Evolutionary conservation across 179 eudicot genomes (phyloP).

Genomic region (Camellia oleifera): DNA sequence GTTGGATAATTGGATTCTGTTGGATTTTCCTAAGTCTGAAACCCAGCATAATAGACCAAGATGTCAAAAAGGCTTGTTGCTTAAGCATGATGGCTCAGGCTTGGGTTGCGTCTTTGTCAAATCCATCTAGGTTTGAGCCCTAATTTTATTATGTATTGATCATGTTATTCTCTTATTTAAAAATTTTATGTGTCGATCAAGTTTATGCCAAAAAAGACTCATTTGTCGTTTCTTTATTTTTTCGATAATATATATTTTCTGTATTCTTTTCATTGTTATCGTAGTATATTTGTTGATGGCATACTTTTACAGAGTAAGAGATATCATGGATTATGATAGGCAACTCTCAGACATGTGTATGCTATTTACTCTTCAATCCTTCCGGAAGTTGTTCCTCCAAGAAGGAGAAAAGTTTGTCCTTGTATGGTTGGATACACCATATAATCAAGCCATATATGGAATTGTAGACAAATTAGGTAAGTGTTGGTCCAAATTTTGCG

Average conservation of each 20-base stretch:
- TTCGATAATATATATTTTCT: background rate
- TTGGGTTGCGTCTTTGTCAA: background rate
- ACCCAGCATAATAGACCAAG: background rate
- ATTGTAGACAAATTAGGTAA: conserved; percentile 97
- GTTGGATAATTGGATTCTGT: background rate
- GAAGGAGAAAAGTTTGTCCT: conserved; percentile 99
- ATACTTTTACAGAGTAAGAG: conserved; percentile 46
- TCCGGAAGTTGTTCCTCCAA: conserved; percentile 86
- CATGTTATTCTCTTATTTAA: background rate
- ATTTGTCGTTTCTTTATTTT: background rate
- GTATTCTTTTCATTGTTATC: background rate
- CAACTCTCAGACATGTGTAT: conserved; percentile 77
- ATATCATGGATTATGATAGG: conserved; percentile 43
- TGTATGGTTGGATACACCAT: conserved; percentile 97
- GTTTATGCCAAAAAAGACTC: background rate
- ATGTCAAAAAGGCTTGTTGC: background rate
- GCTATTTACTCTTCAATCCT: conserved; percentile 81
- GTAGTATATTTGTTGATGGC: conserved; percentile 14
- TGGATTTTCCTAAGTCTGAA: background rate
- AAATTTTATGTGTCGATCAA: background rate
- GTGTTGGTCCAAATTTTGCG: conserved; percentile 11
- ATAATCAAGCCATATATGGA: conserved; percentile 98
- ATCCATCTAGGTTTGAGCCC: background rate
- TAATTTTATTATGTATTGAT: background rate
- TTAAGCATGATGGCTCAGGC: background rate